A percentile compares a stretch with the other conserved stretches of the same genome.
These are phyloP conservation scores for Candida ovalis DNA, from an alignment of 805 yeast genomes.

Conservation along the genomic window DNA sequence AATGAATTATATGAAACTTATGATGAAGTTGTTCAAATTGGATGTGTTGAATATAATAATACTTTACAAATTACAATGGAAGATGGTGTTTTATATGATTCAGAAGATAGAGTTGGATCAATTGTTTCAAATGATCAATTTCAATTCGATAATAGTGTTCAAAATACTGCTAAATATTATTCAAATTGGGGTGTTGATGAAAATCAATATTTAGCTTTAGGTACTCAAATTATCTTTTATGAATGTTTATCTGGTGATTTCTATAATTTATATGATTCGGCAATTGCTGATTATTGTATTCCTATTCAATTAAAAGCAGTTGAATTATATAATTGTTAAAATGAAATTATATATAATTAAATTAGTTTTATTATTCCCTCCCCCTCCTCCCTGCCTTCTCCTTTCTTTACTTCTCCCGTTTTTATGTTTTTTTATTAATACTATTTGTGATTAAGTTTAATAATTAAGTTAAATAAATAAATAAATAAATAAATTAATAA, in stretches of 20 bases:
- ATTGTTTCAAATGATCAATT: conserved; percentile 60
- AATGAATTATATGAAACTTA: neutral
- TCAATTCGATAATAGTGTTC: conserved; percentile 64
- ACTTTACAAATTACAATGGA: conserved; percentile 42
- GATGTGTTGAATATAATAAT: conserved; percentile 20
- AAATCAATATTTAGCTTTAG: conserved; percentile 46
- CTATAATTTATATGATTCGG: conserved; percentile 52
- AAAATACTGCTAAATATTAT: conserved; percentile 52
- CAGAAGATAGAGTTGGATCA: conserved; percentile 50
- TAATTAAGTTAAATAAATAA: neutral
- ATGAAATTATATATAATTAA: neutral
- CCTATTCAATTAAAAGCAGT: conserved; percentile 42
- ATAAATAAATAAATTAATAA: neutral
- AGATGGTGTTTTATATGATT: conserved; percentile 40
- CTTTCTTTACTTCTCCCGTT: no score
- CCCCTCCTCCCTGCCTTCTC: no score
- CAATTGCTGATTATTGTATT: conserved; percentile 41
- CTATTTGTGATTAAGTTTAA: no score
- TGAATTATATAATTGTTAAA: conserved; percentile 11
- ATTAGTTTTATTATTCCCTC: no score
- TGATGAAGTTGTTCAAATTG: neutral
- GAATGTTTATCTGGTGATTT: conserved; percentile 53
- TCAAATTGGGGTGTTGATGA: conserved; percentile 47
- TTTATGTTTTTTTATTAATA: no score
- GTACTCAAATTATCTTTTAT: conserved; percentile 44